Evolutionary conservation across 2,329 filamentous ascomycete genomes (phyloP).

Genomic region (Colletotrichum tropicicola): DNA sequence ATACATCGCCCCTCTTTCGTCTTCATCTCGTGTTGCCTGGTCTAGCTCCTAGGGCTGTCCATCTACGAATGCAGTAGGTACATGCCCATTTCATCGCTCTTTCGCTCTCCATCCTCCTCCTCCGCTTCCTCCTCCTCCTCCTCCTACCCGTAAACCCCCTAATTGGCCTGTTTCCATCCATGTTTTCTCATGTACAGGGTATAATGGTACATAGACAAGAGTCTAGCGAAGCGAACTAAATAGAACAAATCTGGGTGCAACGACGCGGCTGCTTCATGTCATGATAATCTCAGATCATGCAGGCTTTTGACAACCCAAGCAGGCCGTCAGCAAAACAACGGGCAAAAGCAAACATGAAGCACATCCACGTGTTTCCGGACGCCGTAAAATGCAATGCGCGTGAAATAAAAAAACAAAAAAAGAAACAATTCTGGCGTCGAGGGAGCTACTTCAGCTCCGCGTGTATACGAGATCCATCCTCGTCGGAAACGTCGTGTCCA

Average conservation of each 20-base stretch:
- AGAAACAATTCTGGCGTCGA: slow-evolving; percentile 2
- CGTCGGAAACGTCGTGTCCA: slow-evolving; percentile 45
- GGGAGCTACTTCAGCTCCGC: slow-evolving; percentile 9
- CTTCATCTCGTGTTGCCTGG: slow-evolving; percentile 9
- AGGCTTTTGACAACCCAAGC: not conserved
- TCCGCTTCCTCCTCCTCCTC: not conserved
- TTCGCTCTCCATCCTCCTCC: not conserved
- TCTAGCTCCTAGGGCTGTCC: not conserved
- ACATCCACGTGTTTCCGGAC: too few relatives aligned
- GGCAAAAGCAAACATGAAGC: not conserved
- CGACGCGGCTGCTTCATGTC: too few relatives aligned
- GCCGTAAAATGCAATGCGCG: slow-evolving; percentile 22
- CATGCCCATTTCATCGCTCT: not conserved
- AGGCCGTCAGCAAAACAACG: not conserved
- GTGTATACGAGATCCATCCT: slow-evolving; percentile 48
- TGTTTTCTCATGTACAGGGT: slow-evolving; percentile 28
- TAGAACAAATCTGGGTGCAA: not conserved
- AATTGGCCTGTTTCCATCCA: not conserved
- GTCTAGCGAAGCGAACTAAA: slow-evolving; percentile 1
- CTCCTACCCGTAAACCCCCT: not conserved
- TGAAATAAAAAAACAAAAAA: not conserved
- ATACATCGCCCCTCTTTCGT: not conserved
- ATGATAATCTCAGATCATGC: too few relatives aligned
- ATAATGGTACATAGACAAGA: slow-evolving; percentile 20
- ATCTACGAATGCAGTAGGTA: slow-evolving; percentile 1